Evolutionary conservation across 208 protist genomes (phyloP), one percentile per base, ranked within the genome.

Genomic region (Trypanosoma platydactyli): DNA sequence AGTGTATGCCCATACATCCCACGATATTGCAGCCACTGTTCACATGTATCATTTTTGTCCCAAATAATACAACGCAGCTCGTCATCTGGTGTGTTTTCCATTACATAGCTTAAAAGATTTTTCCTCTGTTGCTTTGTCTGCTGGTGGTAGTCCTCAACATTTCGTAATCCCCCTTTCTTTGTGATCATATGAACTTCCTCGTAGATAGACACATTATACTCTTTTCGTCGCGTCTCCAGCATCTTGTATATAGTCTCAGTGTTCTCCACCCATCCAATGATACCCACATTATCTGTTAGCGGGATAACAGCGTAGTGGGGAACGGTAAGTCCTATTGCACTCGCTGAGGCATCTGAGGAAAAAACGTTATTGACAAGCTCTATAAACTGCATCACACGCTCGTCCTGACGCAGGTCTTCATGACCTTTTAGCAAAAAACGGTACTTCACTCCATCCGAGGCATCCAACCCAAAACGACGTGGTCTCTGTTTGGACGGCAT

Each of bases 361-460:
- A 99, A 94, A 30, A 99, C 95, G 24, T 92, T 98, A 84, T 99
- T 99, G 20, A 99, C 97, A 7, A 99, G 84, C 2, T 96, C 97
- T 77, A 99, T 99, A 63, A 99, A 97, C 86, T 99, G 98, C 99
- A 99, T 99, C 16, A 99, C 99, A 38, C 99, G 91, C 86, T 99
- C 99, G 80, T 99, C 99, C 91, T 99, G 98, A 12, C 98, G 80
- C 73, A 98, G 85, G 71, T 98, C 97, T 83, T 99, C 98, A 76
- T 98, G 96, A 27, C 98, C 99, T 76, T 99, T 99, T 18, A 99
- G 86, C 16, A 99, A 76, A 80, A 99, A 99, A 51, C 87, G 79
- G 79, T 99, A 99, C 46, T 85, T 87, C 3, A 83, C 49, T 7
- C 98, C 98, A 83, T 99, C 94, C 7, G 79, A 95, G 20, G 97